phyloP scores from a whole-genome alignment of 177 flowering plant genomes.

The Telopea speciosissima region DNA sequence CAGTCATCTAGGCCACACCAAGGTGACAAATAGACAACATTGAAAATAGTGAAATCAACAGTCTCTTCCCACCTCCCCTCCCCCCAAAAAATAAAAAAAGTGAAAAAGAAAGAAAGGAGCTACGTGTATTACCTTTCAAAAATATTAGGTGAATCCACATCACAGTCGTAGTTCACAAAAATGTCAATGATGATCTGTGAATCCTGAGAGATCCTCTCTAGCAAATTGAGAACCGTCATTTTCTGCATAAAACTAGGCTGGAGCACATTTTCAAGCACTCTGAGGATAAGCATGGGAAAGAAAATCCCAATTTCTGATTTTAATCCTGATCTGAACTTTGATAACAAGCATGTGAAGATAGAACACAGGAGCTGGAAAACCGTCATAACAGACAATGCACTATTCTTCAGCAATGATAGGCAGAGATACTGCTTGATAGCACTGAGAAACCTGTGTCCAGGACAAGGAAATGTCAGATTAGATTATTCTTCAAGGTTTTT shows the following conservation, averaged over 20 bases:
- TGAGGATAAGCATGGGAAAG: conserved; percentile 92
- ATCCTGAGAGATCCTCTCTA: conserved; percentile 83
- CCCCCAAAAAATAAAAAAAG: no score
- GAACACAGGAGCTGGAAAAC: conserved; percentile 94
- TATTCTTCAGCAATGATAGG: conserved; percentile 91
- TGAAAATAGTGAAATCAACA: no score
- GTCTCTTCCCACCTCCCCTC: no score
- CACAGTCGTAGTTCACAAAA: conserved; percentile 97
- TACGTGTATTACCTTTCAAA: conserved; percentile 68
- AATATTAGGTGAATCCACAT: conserved; percentile 92
- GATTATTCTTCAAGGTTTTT: no score
- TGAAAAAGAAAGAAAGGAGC: background rate
- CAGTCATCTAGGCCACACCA: no score
- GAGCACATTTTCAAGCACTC: conserved; percentile 97
- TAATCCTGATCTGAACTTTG: conserved; percentile 80
- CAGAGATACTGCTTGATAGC: conserved; percentile 86
- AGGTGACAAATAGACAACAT: no score
- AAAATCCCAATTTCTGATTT: conserved; percentile 93
- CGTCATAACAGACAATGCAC: conserved; percentile 93
- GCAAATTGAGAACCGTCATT: conserved; percentile 84
- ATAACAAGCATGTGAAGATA: conserved; percentile 63
- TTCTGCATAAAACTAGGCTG: conserved; percentile 98
- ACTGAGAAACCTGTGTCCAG: conserved; percentile 73
- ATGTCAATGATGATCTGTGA: conserved; percentile 74
- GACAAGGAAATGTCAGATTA: conserved; percentile 5